Percentiles rank a stretch among this genome's conserved stretches.
Conservation (phyloP, 2,329 filamentous ascomycete species). For the Tolypocladium nubicola region DNA sequence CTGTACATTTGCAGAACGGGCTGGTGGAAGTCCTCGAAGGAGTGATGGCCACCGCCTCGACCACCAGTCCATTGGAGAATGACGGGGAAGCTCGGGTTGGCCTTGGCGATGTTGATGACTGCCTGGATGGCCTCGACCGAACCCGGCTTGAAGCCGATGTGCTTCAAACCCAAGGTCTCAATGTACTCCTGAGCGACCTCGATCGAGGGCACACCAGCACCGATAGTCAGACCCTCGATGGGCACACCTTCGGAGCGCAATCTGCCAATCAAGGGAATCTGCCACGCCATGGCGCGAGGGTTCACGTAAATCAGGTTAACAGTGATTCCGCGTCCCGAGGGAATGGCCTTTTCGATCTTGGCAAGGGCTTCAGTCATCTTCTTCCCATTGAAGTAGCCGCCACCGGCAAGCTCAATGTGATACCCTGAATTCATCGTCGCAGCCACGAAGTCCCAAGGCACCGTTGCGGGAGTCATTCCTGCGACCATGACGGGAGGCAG, state of each 20-base stretch:
- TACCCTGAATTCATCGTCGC: conserved; percentile 94
- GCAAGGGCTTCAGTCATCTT: conserved; percentile 72
- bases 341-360: conserved; percentile 78
- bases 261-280: conserved; percentile 73
- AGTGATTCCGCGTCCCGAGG: conserved; percentile 76
- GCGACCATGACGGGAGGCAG: conserved; percentile 82
- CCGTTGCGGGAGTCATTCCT: conserved; percentile 87
- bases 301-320: conserved; percentile 90
- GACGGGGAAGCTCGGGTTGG: conserved; percentile 89
- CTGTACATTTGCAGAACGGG: conserved; percentile 87
- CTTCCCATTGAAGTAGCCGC: conserved; percentile 77
- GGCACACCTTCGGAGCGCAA: conserved; percentile 78
- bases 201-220: conserved; percentile 85
- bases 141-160: conserved; percentile 90
- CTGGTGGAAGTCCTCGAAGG: conserved; percentile 90
- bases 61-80: conserved; percentile 93
- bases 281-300: conserved; percentile 82
- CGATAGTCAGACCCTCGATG: conserved; percentile 86
- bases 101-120: conserved; percentile 86
- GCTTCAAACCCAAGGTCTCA: conserved; percentile 81
- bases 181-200: conserved; percentile 93
- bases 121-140: conserved; percentile 80
- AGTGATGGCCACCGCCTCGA: conserved; percentile 88
- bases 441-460: conserved; percentile 84
- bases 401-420: conserved; percentile 81